phyloP scores from a whole-genome alignment of 371 early-diverging fungal genomes.

The Mortierella sp. region DNA sequence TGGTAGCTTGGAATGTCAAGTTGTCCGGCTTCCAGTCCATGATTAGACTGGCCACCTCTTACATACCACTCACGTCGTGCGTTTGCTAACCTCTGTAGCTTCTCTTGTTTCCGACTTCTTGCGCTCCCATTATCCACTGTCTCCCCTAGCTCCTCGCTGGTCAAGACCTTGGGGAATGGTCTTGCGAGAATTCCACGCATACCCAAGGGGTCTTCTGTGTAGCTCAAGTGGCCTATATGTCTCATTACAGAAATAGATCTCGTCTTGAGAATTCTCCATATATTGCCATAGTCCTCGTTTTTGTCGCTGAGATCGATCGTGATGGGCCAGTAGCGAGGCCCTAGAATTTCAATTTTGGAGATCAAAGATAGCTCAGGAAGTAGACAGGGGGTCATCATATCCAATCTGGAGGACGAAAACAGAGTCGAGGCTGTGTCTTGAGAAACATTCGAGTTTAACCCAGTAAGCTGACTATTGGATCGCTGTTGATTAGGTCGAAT shows the following conservation, averaged over 20 bases:
- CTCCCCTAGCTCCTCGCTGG: constrained; percentile 3
- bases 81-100: constrained; percentile 1
- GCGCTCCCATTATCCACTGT: constrained; percentile 12
- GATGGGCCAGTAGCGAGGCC: constrained; percentile 73
- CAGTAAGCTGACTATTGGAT: constrained; percentile 1
- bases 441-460: constrained; percentile 1
- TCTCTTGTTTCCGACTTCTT: constrained; percentile 16
- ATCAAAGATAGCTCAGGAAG: constrained; percentile 71
- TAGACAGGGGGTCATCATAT: constrained; percentile 73
- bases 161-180: constrained; percentile 45
- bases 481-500: neutral
- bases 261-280: constrained; percentile 44
- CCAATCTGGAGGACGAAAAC: constrained; percentile 21
- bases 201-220: constrained; percentile 47
- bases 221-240: constrained; percentile 56
- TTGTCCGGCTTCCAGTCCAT: neutral
- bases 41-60: neutral
- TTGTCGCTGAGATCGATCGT: constrained; percentile 60
- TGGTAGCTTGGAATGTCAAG: neutral
- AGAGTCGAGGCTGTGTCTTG: neutral
- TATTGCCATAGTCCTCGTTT: constrained; percentile 27
- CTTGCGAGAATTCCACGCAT: constrained; percentile 47
- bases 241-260: constrained; percentile 54
- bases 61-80: neutral
- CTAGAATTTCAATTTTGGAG: constrained; percentile 64